phyloP scores from a whole-genome alignment of 1,284 basidiomycete genomes.

The Pseudozyma thailandica region DNA sequence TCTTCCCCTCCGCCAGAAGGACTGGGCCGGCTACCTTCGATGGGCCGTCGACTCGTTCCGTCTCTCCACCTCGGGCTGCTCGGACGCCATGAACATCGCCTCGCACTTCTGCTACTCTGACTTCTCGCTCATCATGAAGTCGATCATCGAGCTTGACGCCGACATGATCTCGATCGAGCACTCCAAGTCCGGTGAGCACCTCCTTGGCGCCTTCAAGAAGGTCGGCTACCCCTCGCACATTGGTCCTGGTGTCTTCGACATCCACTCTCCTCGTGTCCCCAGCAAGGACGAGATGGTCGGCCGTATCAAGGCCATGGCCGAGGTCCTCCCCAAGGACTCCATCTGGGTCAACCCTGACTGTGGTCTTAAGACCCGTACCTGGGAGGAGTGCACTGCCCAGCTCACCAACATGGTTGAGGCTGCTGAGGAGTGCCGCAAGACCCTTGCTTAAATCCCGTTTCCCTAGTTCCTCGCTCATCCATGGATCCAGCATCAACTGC shows the following conservation, averaged over 20 bases:
- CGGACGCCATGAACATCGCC: conserved; percentile 65
- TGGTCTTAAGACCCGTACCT: conserved; percentile 70
- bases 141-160: conserved; percentile 95
- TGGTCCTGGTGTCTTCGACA: conserved; percentile 92
- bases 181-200: conserved; percentile 73
- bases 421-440: conserved; percentile 85
- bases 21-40: conserved; percentile 65
- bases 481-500: conserved; percentile 41
- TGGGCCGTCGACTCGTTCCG: conserved; percentile 68
- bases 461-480: conserved; percentile 8
- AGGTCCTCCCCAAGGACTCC: conserved; percentile 63
- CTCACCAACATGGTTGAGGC: conserved; percentile 69
- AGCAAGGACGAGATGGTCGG: conserved; percentile 87
- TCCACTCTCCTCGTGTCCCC: conserved; percentile 99
- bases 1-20: conserved; percentile 66
- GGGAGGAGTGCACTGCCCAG: conserved; percentile 75
- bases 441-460: conserved; percentile 51
- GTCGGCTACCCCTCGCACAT: conserved; percentile 98
- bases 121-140: conserved; percentile 98
- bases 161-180: conserved; percentile 99
- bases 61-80: conserved; percentile 64
- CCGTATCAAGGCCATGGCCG: conserved; percentile 81
- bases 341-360: conserved; percentile 90
- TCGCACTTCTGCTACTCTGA: conserved; percentile 70
- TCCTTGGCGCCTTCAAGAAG: conserved; percentile 92